Conservation (phyloP, 805 yeast genomes). For the Saccharomycopsis microspora region DNA sequence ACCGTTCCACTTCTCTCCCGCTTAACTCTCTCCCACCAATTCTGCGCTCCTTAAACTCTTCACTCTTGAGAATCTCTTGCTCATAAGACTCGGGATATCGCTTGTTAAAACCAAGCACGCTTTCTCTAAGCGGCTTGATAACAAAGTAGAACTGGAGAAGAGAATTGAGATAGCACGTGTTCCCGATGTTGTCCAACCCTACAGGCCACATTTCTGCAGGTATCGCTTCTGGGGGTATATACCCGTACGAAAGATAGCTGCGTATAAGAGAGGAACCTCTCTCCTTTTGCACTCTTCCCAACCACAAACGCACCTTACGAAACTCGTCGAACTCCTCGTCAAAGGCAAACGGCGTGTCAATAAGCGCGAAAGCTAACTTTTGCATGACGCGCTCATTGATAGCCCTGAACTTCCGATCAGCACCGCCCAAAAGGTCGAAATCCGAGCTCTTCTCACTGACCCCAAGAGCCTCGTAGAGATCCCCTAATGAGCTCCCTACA, state of each 20-base stretch:
- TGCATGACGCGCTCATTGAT: constrained; percentile 26
- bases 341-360: background rate
- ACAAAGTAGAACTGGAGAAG: constrained; percentile 84
- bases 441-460: constrained; percentile 24
- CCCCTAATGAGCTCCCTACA: constrained; percentile 9
- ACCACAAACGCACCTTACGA: constrained; percentile 1
- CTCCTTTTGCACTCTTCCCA: background rate
- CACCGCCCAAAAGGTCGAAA: constrained; percentile 16
- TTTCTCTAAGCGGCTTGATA: constrained; percentile 66
- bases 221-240: constrained; percentile 4
- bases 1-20: constrained; percentile 65
- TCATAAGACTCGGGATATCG: constrained; percentile 15
- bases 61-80: constrained; percentile 1
- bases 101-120: constrained; percentile 44
- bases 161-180: constrained; percentile 90
- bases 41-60: constrained; percentile 36
- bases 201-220: constrained; percentile 50
- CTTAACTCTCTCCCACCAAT: constrained; percentile 83
- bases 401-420: constrained; percentile 1
- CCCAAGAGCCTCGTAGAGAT: constrained; percentile 16
- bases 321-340: constrained; percentile 8
- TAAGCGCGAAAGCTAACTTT: constrained; percentile 20
- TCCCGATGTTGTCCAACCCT: constrained; percentile 90
- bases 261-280: background rate
- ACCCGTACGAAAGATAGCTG: constrained; percentile 8